These are phyloP conservation scores for Talaromyces sp. DNA, from an alignment of 2,329 filamentous ascomycete genomes.

Conservation along the genomic window DNA sequence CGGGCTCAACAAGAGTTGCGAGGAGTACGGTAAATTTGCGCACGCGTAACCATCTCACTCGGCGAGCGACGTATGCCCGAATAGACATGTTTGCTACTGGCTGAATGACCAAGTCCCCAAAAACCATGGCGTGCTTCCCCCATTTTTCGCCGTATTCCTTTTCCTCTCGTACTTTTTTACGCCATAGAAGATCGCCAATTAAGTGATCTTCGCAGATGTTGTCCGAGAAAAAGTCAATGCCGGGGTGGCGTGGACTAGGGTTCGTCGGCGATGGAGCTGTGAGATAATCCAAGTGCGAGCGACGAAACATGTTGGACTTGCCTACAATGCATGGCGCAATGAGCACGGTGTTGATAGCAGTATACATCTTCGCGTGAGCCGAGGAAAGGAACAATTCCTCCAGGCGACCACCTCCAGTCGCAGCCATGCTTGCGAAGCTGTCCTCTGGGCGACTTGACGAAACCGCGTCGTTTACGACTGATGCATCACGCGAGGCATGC, in stretches of 20 bases:
- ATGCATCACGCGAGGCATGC: slow-evolving; percentile 20
- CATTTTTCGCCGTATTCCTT: slow-evolving; percentile 48
- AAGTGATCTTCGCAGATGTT: slow-evolving; percentile 98
- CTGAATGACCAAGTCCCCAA: slow-evolving; percentile 85
- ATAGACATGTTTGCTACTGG: slow-evolving; percentile 83
- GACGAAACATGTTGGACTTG: slow-evolving; percentile 98
- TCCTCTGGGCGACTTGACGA: slow-evolving; percentile 23
- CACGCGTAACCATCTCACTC: slow-evolving; percentile 88
- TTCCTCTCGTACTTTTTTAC: slow-evolving; percentile 44
- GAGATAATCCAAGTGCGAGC: slow-evolving; percentile 80
- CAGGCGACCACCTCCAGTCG: slow-evolving; percentile 72
- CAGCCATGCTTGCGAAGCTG: slow-evolving; percentile 24
- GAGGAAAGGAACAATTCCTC: slow-evolving; percentile 96
- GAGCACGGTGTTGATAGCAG: slow-evolving; percentile 89
- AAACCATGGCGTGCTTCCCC: slow-evolving; percentile 79
- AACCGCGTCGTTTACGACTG: slow-evolving; percentile 8
- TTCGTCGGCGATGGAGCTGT: slow-evolving; percentile 57
- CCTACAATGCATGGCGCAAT: slow-evolving; percentile 92
- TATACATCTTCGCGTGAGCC: slow-evolving; percentile 95
- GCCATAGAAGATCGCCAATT: slow-evolving; percentile 91
- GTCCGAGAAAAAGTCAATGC: slow-evolving; percentile 89
- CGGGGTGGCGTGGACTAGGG: slow-evolving; percentile 55
- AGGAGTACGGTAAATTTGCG: slow-evolving; percentile 90
- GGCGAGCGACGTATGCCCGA: slow-evolving; percentile 73
- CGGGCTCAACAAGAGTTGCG: slow-evolving; percentile 89